Evolutionary conservation across 305 asterid species (phyloP), one percentile per base, ranked within the genome.

Genomic region (Rubia peregrina): DNA sequence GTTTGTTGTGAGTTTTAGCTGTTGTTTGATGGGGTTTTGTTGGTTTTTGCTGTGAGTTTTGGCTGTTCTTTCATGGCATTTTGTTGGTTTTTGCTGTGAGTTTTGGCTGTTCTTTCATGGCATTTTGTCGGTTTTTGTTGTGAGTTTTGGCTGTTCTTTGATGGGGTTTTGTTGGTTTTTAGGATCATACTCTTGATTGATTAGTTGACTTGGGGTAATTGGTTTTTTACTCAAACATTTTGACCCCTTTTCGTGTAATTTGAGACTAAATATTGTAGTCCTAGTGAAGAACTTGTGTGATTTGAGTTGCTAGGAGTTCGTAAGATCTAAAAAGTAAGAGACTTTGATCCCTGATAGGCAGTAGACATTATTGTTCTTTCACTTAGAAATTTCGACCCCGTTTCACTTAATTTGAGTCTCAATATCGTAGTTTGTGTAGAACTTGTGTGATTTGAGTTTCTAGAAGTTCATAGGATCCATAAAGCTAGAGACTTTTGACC

Each of bases 201-300:
- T 61, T 38, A 24, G 67, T 66, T 73, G 72, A 73, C 61, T 73
- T 56, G 72, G 72, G 7, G 57, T 43, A 9, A 5, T 33, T 11
- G 65, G 57, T 12, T 72, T 24, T 21, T 41, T 5, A 3, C 48
- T 73, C 21, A 41, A 67, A 24, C 22, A 24, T 40, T 72, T 56
- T 1, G 26, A 22, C 17, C 26, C 51, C 12, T 73, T 73, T 55
- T 6, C 2, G 6, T 5, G 67, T 3, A 24, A 61, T 43, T 21
- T 38, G 11, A 44, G 59, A 24, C 21, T 40, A 36, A 10, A 38
- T 72, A 12, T 17, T 14, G 64, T 42, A 21, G 70, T 22, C 8
- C 7, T 36, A 42, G n/a, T 19, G 60, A 49, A 33, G 53, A 24
- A 55, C 13, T 22, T n/a, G 24, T 55, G 60, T 65, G 38, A 33